Base-by-base conservation (phyloP, 352 stramenopile species). In the Pythium scleroteichum region DNA sequence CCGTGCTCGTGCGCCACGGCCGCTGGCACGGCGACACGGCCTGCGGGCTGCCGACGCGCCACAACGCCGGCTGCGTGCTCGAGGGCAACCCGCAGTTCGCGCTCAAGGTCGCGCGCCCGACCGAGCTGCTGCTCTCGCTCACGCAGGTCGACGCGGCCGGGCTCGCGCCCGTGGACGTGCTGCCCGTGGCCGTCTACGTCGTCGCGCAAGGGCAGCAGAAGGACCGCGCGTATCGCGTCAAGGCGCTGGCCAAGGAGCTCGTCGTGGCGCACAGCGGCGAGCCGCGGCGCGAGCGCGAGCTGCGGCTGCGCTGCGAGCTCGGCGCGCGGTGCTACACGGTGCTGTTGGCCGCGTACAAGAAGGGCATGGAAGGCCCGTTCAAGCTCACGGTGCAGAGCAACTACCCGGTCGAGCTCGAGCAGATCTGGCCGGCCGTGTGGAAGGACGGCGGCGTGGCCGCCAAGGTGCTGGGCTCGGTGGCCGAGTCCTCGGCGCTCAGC, bases 341-440 rank as follows among this genome's bases (percentile, higher is more conserved):
- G 41, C 64, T 98, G 26, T 72, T 95, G 20, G 88, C 81, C 2
- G 82, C 92, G 6, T 97, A 97, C 65, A 78, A 92, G 52, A 85
- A 81, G 49, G 82, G 77, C 16, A 96, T 97, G 83, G 90, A 98
- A 57, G 92, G 92, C 2, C 79, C 87, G 23, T 98, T 98, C 69
- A 82, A 81, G 33, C 40, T 97, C 27, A 78, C 69, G 16, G 73
- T 97, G 40, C 79, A 95, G 59, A 96, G 75, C 54, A 97, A 95
- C 51, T 96, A 96, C 62, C 74, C 76, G 10, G 77, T 97, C 2
- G 72, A 68, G 32, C 44, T 95, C 6, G 64, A 87, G 42, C 85
- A 85, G 68, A 71, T 97, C 13, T 96, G 87, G 84, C 89, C 89
- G 19, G 79, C 82, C 10, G 68, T 78, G 29, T 92, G 85, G 85